Evolutionary conservation across 306 rosid genomes (phyloP).

Genomic region (Abrus pulchellus): DNA sequence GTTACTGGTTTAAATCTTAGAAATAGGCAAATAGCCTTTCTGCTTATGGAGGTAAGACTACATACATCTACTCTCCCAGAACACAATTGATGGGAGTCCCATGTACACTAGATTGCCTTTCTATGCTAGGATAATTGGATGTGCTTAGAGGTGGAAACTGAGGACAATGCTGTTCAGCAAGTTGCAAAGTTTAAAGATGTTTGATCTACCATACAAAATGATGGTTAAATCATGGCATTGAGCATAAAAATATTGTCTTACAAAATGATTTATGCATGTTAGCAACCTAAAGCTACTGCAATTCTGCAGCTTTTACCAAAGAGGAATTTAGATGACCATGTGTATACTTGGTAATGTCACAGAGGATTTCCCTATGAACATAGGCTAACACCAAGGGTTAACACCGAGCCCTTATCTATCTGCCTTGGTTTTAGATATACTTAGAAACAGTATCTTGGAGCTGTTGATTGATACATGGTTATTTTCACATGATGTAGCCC

Average conservation of each 20-base stretch:
- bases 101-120: too few species aligned
- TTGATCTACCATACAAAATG: neutral
- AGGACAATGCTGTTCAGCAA: neutral
- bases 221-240: neutral
- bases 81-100: too few species aligned
- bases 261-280: neutral
- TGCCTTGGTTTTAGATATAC: neutral
- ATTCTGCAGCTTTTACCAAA: neutral
- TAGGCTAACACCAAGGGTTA: neutral
- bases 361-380: neutral
- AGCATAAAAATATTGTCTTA: neutral
- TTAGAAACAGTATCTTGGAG: neutral
- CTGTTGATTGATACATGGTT: neutral
- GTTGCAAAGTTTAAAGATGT: neutral
- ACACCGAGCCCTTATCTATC: neutral
- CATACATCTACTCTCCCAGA: too few species aligned
- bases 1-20: too few species aligned
- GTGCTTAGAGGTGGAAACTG: conserved; percentile 15
- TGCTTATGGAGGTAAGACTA: too few species aligned
- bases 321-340: neutral
- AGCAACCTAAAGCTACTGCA: neutral
- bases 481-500: neutral
- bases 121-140: conserved; percentile 2
- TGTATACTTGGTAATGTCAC: neutral
- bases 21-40: too few species aligned